These are phyloP conservation scores for Neonectria neomacrospora DNA, from an alignment of 2,329 filamentous ascomycete genomes.

Conservation along the genomic window DNA sequence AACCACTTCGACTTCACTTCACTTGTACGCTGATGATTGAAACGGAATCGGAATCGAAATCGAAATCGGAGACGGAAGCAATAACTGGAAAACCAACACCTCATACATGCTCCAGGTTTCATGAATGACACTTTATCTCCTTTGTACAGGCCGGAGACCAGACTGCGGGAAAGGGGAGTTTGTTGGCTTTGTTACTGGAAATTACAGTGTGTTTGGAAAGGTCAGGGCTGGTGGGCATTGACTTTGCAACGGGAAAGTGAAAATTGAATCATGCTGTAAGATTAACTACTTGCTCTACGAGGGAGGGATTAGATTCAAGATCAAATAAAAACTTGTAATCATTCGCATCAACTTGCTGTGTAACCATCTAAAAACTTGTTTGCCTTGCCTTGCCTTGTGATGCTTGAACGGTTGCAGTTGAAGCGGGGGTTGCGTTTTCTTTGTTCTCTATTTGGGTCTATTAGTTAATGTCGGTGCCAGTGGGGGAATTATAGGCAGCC, in stretches of 20 bases:
- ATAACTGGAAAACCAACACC: slow-evolving; percentile 4
- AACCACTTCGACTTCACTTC: slow-evolving; percentile 1
- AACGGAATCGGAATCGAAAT: neutral
- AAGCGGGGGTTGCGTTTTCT: neutral
- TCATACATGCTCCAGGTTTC: slow-evolving; percentile 7
- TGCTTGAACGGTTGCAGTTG: neutral
- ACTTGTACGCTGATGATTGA: slow-evolving; percentile 14
- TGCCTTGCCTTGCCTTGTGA: too few relatives aligned
- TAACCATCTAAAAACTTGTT: too few relatives aligned
- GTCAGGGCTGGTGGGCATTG: neutral
- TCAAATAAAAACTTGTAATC: neutral
- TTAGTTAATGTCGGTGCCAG: neutral
- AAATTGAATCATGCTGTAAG: neutral
- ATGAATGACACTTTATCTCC: slow-evolving; percentile 15
- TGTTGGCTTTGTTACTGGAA: neutral
- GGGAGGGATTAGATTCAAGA: neutral
- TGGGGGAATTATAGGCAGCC: neutral
- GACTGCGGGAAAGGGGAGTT: slow-evolving; percentile 14
- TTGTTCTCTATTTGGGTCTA: too few relatives aligned
- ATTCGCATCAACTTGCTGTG: neutral
- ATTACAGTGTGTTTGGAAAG: neutral
- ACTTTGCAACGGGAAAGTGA: neutral
- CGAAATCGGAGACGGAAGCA: neutral
- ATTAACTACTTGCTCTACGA: neutral
- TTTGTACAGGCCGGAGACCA: neutral